Conservation (phyloP, 331 rosid genomes). For the Arachis monticola region DNA sequence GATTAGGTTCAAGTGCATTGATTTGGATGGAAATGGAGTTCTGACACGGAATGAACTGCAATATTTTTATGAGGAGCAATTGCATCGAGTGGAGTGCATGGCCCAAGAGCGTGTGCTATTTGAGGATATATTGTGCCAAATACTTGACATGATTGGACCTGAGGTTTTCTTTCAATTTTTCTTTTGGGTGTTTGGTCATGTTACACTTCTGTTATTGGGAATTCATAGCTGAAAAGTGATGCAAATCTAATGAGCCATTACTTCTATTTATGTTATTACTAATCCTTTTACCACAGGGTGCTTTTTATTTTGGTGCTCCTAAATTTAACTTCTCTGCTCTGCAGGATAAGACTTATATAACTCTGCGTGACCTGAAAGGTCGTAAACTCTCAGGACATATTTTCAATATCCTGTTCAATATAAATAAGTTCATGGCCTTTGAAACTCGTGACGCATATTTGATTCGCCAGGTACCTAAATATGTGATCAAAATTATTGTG, state of each 20-base stretch:
- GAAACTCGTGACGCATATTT: constrained; percentile 99
- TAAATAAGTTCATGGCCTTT: constrained; percentile 98
- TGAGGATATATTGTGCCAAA: constrained; percentile 98
- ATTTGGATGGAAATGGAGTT: constrained; percentile 95
- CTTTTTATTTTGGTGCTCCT: not conserved
- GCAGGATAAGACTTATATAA: constrained; percentile 82
- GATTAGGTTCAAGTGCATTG: constrained; percentile 95
- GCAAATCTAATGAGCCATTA: constrained; percentile 9
- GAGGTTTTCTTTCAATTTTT: constrained; percentile 66
- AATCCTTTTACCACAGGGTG: constrained; percentile 24
- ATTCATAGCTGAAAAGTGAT: constrained; percentile 26
- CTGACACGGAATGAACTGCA: constrained; percentile 93
- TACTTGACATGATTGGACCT: constrained; percentile 93
- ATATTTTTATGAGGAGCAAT: constrained; percentile 98
- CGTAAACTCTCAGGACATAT: constrained; percentile 95
- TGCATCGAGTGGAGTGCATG: constrained; percentile 99
- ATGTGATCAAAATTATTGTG: constrained; percentile 16
- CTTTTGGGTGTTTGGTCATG: constrained; percentile 27
- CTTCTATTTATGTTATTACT: constrained; percentile 26
- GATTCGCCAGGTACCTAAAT: constrained; percentile 88
- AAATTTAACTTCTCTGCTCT: constrained; percentile 32
- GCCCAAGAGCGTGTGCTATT: constrained; percentile 99
- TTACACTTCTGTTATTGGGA: constrained; percentile 30
- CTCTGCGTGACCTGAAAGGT: constrained; percentile 86
- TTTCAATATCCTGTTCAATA: constrained; percentile 94